Evolutionary conservation across 352 stramenopile species (phyloP), one percentile per base, ranked within the genome.

Genomic region (Phytophthora kernoviae): DNA sequence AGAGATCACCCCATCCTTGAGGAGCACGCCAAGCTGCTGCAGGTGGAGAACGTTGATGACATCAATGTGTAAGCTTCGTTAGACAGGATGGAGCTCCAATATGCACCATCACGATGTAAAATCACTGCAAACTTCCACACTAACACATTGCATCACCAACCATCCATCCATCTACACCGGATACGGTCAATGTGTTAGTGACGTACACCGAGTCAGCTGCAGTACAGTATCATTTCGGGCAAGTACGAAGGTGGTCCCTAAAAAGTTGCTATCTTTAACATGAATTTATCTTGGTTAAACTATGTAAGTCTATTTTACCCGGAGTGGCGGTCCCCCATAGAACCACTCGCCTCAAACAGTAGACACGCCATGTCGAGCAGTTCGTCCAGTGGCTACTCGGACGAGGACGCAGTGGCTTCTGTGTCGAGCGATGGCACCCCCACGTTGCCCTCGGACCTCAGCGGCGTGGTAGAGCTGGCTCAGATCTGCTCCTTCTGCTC

Each of bases 1-100:
- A 36, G 91, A 98, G 64, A 89, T 99, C 52, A 65, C 95, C 60
- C 96, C 20, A 88, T 99, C 42, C 79, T 99, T 42, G 80, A 91
- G 60, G 80, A 82, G 24, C 84, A 99, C 68, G 86, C 88, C 48
- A 80, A 84, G 49, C 62, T 98, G 47, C 77, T 99, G 27, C 75
- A 91, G 5, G 83, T 98, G 44, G 77, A 97, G 65, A 94, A 92
- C 78, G 81, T 98, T 21, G 96, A 99, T 77, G 82, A 80, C 26
- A 96, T 99, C 54, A 99, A 99, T 84, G 93, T 99, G 48, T 99
- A 97, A 87, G 54, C 7, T 21, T 14, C 14, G 44, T 18, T 14
- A 20, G 46, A 11, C 53, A 17, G 17, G 26, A 37, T 32, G 37
- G 32, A 14, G 21, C 15, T 51, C 40, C 24, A 51, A 32, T 39